Evolutionary conservation across 2,329 filamentous ascomycete species (phyloP).

Genomic region (Knoxdaviesia capensis): DNA sequence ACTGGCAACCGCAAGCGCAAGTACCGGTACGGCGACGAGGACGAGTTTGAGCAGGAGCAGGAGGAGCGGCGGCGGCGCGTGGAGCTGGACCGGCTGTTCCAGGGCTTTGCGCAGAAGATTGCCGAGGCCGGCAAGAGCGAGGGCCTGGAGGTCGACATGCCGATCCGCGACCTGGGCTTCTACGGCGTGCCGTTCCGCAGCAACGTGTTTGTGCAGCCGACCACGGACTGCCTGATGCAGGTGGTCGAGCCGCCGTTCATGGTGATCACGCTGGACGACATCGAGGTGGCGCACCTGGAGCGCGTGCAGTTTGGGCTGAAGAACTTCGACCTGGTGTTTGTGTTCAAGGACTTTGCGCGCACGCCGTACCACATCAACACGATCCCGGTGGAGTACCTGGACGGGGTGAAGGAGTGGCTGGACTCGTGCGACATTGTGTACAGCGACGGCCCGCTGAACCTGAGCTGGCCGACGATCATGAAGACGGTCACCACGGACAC

Average conservation of each 20-base stretch:
- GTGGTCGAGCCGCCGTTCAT: conserved; percentile 93
- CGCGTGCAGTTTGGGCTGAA: conserved; percentile 92
- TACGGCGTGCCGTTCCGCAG: conserved; percentile 90
- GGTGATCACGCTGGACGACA: conserved; percentile 85
- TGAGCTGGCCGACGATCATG: conserved; percentile 99
- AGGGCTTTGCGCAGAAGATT: conserved; percentile 92
- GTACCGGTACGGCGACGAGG: conserved; percentile 92
- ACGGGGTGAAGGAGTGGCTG: conserved; percentile 93
- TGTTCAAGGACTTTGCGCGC: conserved; percentile 94
- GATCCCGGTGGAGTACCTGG: conserved; percentile 85
- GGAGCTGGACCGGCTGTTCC: conserved; percentile 91
- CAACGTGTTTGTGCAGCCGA: conserved; percentile 88
- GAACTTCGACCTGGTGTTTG: conserved; percentile 96
- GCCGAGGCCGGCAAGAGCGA: conserved; percentile 86
- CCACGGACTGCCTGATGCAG: conserved; percentile 91
- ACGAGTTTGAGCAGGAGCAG: conserved; percentile 96
- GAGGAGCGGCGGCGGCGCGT: conserved; percentile 80
- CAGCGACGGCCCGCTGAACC: conserved; percentile 83
- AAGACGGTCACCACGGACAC: conserved; percentile 92
- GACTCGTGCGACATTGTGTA: conserved; percentile 90
- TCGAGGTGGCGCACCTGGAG: conserved; percentile 90
- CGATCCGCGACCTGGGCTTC: conserved; percentile 90
- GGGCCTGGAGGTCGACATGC: conserved; percentile 84
- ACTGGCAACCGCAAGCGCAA: conserved; percentile 96
- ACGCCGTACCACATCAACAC: conserved; percentile 90